These are phyloP conservation scores for Yarrowia osloensis DNA, from an alignment of 805 yeast genomes.

Conservation along the genomic window DNA sequence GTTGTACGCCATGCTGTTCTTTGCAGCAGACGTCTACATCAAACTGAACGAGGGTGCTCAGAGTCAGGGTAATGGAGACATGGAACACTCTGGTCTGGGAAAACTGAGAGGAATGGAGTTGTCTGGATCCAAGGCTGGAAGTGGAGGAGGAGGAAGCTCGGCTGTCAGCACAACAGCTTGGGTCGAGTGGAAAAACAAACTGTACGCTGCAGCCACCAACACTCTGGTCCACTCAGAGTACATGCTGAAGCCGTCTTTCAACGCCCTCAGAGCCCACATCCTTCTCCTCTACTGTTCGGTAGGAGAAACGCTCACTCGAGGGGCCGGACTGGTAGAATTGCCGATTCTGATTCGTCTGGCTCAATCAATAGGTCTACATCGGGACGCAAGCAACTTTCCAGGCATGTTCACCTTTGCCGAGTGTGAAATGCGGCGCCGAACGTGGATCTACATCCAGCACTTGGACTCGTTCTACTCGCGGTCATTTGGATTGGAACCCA, in stretches of 20 bases:
- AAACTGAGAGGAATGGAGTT: background rate
- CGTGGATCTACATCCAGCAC: constrained; percentile 26
- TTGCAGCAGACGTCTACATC: constrained; percentile 20
- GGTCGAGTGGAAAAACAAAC: background rate
- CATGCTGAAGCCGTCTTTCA: background rate
- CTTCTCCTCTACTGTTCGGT: constrained; percentile 5
- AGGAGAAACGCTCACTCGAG: constrained; percentile 7
- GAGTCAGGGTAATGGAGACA: background rate
- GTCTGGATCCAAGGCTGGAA: background rate
- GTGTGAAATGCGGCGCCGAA: constrained; percentile 24
- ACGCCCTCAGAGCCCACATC: constrained; percentile 13
- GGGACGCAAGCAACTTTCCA: constrained; percentile 20
- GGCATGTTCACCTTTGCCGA: constrained; percentile 26
- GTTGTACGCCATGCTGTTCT: constrained; percentile 18
- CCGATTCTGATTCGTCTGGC: constrained; percentile 25
- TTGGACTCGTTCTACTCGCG: constrained; percentile 25
- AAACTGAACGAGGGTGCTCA: background rate
- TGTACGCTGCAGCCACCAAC: background rate
- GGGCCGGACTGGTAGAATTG: background rate
- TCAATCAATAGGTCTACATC: constrained; percentile 11
- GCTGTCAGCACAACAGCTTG: background rate
- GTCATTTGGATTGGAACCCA: constrained; percentile 19
- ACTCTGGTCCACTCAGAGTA: background rate
- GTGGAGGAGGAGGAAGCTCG: background rate
- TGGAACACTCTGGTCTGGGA: background rate